phyloP scores from a whole-genome alignment of 768 basidiomycete species.

The Flagelloscypha sp. region DNA sequence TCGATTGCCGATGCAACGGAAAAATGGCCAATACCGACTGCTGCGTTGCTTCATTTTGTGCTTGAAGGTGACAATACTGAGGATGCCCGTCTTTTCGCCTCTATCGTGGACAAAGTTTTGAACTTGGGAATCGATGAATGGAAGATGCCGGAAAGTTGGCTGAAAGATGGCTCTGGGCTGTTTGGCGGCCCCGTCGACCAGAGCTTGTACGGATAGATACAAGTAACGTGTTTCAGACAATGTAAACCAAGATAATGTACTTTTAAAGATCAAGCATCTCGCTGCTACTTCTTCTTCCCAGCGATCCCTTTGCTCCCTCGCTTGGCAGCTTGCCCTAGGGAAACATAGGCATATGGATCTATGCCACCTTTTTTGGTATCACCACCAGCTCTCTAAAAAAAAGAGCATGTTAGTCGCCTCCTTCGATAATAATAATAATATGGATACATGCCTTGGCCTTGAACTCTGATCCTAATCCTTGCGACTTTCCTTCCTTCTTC shows the following conservation, averaged over 20 bases:
- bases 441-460: constrained; percentile 75
- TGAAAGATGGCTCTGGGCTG: constrained; percentile 41
- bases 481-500: constrained; percentile 41
- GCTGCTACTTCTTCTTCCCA: constrained; percentile 31
- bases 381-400: constrained; percentile 79
- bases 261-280: constrained; percentile 1
- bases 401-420: constrained; percentile 7
- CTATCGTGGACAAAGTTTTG: constrained; percentile 41
- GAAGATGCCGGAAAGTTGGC: constrained; percentile 63
- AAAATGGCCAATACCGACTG: constrained; percentile 50
- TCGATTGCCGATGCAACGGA: constrained; percentile 40
- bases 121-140: constrained; percentile 28
- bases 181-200: constrained; percentile 72
- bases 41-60: constrained; percentile 62
- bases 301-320: constrained; percentile 50
- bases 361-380: constrained; percentile 82
- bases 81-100: constrained; percentile 60
- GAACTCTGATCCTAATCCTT: constrained; percentile 75
- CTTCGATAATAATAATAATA: constrained; percentile 3
- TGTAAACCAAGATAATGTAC: constrained; percentile 6
- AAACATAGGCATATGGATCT: constrained; percentile 90
- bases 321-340: constrained; percentile 78
- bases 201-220: constrained; percentile 53
- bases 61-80: constrained; percentile 76
- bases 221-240: background rate